A percentile compares a stretch with the other conserved stretches of the same genome.
Evolutionary conservation across 345 rosid species (phyloP).

Genomic region (Murraya paniculata): DNA sequence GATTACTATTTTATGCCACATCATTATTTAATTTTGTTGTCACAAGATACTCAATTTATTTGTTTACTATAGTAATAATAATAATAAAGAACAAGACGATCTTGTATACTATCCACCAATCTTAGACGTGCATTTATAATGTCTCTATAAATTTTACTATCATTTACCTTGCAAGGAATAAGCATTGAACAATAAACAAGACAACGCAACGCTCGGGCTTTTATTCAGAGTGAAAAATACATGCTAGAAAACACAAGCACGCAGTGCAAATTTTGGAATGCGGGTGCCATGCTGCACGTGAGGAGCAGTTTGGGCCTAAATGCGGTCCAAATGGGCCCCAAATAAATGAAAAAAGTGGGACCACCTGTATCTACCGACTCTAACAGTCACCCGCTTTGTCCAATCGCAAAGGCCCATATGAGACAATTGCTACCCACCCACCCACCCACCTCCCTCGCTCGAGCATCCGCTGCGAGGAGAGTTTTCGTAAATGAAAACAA

Average conservation of each 20-base stretch:
- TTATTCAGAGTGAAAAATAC: background rate
- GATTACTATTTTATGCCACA: too few species aligned
- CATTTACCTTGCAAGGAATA: background rate
- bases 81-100: background rate
- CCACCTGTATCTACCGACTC: conserved; percentile 12
- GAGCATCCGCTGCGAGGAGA: background rate
- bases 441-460: too few species aligned
- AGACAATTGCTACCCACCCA: conserved; percentile 17
- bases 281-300: background rate
- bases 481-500: background rate
- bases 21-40: background rate
- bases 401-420: conserved; percentile 22
- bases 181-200: background rate
- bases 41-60: background rate
- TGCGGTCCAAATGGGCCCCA: conserved; percentile 14
- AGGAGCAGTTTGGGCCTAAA: conserved; percentile 20
- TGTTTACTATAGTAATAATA: background rate
- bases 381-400: conserved; percentile 1
- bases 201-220: background rate
- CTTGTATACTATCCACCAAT: background rate
- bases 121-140: background rate
- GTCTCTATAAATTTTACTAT: background rate
- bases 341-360: background rate
- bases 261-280: background rate
- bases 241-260: background rate